Percentiles rank a stretch among this genome's conserved stretches.
Evolutionary conservation across 2,329 filamentous ascomycete species (phyloP).

Genomic region (Penicillium sp.): DNA sequence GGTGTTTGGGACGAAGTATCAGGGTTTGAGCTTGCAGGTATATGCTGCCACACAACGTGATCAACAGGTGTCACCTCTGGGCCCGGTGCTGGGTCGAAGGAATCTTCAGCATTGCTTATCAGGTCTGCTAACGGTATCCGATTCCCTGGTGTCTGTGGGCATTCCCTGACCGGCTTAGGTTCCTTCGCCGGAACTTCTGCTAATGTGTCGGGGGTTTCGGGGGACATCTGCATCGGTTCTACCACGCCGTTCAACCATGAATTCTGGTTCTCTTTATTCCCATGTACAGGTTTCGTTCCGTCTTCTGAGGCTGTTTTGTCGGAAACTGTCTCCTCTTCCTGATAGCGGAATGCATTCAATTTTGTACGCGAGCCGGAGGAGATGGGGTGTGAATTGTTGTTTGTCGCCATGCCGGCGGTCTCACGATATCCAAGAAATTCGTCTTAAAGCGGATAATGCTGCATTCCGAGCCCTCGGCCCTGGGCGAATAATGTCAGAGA

Average conservation of each 20-base stretch:
- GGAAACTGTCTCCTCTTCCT: slow-evolving; percentile 31
- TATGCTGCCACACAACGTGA: slow-evolving; percentile 63
- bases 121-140: slow-evolving; percentile 64
- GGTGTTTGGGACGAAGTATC: slow-evolving; percentile 55
- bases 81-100: slow-evolving; percentile 51
- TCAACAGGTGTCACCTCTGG: slow-evolving; percentile 62
- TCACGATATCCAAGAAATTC: slow-evolving; percentile 13
- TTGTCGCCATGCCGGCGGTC: slow-evolving; percentile 31
- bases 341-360: slow-evolving; percentile 60
- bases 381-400: slow-evolving; percentile 40
- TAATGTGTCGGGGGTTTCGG: slow-evolving; percentile 20
- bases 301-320: slow-evolving; percentile 28
- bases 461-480: slow-evolving; percentile 27
- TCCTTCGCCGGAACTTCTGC: slow-evolving; percentile 28
- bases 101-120: slow-evolving; percentile 64
- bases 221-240: slow-evolving; percentile 26
- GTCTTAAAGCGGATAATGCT: slow-evolving; percentile 25
- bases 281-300: slow-evolving; percentile 31
- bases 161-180: slow-evolving; percentile 37
- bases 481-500: slow-evolving; percentile 19
- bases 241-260: slow-evolving; percentile 42
- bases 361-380: slow-evolving; percentile 59
- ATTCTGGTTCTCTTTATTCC: slow-evolving; percentile 52
- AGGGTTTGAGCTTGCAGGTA: slow-evolving; percentile 46
- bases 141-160: slow-evolving; percentile 63